phyloP scores from a whole-genome alignment of 2,329 filamentous ascomycete genomes.

The Plenodomus lindquistii region DNA sequence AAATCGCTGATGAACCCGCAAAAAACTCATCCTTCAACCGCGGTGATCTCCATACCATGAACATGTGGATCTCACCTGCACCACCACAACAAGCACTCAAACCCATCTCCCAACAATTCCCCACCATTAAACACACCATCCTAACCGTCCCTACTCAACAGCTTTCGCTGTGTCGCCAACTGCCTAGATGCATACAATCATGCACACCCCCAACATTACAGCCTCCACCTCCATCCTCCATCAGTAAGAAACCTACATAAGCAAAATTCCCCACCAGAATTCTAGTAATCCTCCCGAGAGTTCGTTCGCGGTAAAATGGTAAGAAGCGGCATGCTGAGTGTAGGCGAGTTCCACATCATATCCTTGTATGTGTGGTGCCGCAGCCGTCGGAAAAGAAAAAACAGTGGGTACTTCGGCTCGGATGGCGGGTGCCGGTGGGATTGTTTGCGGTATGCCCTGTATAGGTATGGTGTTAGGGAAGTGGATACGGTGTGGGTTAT shows the following conservation, averaged over 20 bases:
- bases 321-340: background rate
- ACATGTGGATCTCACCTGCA: too few species aligned
- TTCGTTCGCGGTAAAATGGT: background rate
- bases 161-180: background rate
- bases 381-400: background rate
- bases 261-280: background rate
- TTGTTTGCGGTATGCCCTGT: constrained; percentile 18
- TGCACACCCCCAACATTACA: background rate
- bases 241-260: background rate
- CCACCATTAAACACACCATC: too few species aligned
- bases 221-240: too few species aligned
- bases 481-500: constrained; percentile 23
- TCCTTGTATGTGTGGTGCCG: background rate
- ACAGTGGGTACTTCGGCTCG: too few species aligned
- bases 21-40: too few species aligned
- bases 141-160: too few species aligned
- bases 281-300: background rate
- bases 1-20: too few species aligned
- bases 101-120: too few species aligned
- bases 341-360: background rate
- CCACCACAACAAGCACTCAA: too few species aligned
- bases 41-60: too few species aligned
- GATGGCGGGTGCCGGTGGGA: too few species aligned
- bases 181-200: background rate
- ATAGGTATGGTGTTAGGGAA: constrained; percentile 15